Conservation (phyloP, 768 basidiomycete species). For the Suillus luteus region DNA sequence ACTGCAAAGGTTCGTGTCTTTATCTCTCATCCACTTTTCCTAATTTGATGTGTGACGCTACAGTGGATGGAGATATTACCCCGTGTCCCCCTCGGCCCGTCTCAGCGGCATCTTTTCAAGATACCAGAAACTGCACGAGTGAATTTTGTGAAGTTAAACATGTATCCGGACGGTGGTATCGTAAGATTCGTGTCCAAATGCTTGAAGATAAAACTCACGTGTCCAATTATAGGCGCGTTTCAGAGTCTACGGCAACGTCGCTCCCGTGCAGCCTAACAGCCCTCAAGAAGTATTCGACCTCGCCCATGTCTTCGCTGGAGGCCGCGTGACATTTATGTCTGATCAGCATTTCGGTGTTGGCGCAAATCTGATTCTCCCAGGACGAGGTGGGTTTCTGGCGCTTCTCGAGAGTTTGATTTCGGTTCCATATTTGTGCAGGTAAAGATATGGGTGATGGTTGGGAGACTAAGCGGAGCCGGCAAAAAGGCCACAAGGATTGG, state of each 20-base stretch:
- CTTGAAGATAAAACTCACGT: neutral
- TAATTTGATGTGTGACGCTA: constrained; percentile 1
- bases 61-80: constrained; percentile 87
- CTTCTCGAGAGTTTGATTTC: neutral
- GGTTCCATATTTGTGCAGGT: constrained; percentile 36
- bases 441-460: constrained; percentile 98
- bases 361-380: constrained; percentile 87
- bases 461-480: constrained; percentile 92
- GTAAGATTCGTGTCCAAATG: constrained; percentile 39
- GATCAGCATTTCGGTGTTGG: constrained; percentile 97
- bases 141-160: constrained; percentile 88
- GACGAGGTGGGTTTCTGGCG: constrained; percentile 55
- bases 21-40: neutral
- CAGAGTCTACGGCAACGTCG: constrained; percentile 83
- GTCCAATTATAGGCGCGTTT: constrained; percentile 76
- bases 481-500: constrained; percentile 86
- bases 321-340: constrained; percentile 78
- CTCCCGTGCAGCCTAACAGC: constrained; percentile 58
- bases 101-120: constrained; percentile 86
- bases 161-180: constrained; percentile 98
- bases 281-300: constrained; percentile 67
- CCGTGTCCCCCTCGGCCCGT: constrained; percentile 74
- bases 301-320: constrained; percentile 89
- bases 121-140: constrained; percentile 52
- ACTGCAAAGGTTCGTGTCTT: constrained; percentile 53